Evolutionary conservation across 2,329 filamentous ascomycete genomes (phyloP).

Genomic region (Didymella segeticola): DNA sequence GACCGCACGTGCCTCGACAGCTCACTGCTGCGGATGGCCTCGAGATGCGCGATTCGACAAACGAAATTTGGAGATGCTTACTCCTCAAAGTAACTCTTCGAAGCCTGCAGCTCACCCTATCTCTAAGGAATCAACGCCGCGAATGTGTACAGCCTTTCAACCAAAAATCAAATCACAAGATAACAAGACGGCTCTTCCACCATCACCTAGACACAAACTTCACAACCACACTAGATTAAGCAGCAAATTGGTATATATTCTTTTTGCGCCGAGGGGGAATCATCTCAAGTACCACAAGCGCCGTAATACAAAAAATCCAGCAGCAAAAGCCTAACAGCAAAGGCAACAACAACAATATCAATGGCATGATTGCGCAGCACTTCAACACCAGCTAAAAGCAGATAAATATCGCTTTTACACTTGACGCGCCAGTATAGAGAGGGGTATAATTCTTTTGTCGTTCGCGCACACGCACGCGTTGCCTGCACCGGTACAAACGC

Average conservation of each 20-base stretch:
- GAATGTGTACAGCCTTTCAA: no score
- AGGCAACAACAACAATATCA: slow-evolving; percentile 20
- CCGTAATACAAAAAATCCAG: slow-evolving; percentile 28
- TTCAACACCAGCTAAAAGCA: slow-evolving; percentile 35
- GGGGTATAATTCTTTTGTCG: slow-evolving; percentile 53
- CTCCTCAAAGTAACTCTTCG: no score
- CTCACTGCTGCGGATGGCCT: not conserved
- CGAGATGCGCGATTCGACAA: not conserved
- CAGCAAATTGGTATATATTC: slow-evolving; percentile 53
- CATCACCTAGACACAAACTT: not conserved
- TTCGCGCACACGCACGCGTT: slow-evolving; percentile 31
- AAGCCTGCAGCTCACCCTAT: no score
- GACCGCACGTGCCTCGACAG: slow-evolving; percentile 14
- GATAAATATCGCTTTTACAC: slow-evolving; percentile 40
- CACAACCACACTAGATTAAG: slow-evolving; percentile 22
- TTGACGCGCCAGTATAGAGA: slow-evolving; percentile 41
- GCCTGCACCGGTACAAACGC: slow-evolving; percentile 32
- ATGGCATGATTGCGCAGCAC: slow-evolving; percentile 29
- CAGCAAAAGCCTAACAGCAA: slow-evolving; percentile 28
- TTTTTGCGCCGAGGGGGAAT: slow-evolving; percentile 51
- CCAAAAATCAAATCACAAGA: no score
- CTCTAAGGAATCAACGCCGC: no score
- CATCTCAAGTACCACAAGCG: slow-evolving; percentile 39
- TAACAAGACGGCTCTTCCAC: no score
- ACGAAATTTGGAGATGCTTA: no score